Percentiles rank a stretch among this genome's conserved stretches.
Evolutionary conservation across 75 land plant species (phyloP).

Genomic region (Pinus albicaulis): DNA sequence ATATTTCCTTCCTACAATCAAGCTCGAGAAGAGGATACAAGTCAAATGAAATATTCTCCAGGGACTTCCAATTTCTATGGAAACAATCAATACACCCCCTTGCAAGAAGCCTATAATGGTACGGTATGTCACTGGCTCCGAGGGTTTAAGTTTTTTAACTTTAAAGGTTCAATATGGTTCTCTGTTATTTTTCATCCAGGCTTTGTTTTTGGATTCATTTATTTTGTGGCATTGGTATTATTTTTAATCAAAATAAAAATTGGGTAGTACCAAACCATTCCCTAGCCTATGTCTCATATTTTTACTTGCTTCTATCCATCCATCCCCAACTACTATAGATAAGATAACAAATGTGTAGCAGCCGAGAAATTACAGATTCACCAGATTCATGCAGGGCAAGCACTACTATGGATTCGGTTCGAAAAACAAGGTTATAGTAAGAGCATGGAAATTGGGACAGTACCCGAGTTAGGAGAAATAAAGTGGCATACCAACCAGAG

Average conservation of each 20-base stretch:
- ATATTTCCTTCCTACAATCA: background rate
- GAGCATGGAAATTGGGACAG: too few species aligned
- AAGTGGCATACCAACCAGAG: too few species aligned
- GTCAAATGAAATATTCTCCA: background rate
- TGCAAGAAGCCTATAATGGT: background rate
- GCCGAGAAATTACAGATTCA: too few species aligned
- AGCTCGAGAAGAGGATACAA: background rate
- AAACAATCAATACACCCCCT: background rate
- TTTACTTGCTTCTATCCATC: too few species aligned
- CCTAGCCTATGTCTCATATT: too few species aligned
- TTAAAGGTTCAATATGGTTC: background rate
- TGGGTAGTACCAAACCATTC: too few species aligned
- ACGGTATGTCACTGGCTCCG: background rate
- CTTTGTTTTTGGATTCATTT: constrained; percentile 27
- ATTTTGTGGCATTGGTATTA: background rate
- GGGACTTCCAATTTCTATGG: background rate
- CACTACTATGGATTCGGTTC: too few species aligned
- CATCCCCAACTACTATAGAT: too few species aligned
- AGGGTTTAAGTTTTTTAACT: background rate
- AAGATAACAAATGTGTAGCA: too few species aligned
- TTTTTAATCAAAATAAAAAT: background rate
- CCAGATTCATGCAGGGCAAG: too few species aligned
- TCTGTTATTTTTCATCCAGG: background rate
- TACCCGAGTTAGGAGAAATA: too few species aligned
- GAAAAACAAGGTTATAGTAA: too few species aligned